Base-by-base conservation (phyloP, 306 rosid species). In the Canavalia gladiata region DNA sequence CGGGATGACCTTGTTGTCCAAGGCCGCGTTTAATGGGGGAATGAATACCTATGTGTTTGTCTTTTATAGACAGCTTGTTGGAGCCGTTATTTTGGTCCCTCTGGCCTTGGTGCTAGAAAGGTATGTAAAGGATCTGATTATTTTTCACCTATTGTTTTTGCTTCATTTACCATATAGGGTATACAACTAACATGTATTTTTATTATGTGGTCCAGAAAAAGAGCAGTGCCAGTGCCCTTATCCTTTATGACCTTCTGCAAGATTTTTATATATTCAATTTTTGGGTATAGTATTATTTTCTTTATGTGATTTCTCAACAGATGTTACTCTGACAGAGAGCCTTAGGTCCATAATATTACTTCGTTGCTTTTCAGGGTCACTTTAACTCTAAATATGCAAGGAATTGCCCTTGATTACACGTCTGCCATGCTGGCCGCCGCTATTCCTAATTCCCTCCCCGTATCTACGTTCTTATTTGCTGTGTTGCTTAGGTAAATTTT, bases 361-460 rank as follows among this genome's bases (percentile, higher is more conserved):
- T 18, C 39, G 47, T 80, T 71, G 54, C 31, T 37, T 83, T 78
- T 65, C 91, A 90, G 90, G 80, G 18, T 88, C 13, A 76, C 87
- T 77, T 8, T 90, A 71, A 4, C 70, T 56, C 49, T 90, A 35
- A 88, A 82, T 86, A 42, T 87, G 52, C 79, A 79, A 64, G 78
- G 77, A 39, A 12, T 84, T 59, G 94, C 85, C 4, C 85, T 90
- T 75, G 50, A 49, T 52, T 86, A 88, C 47, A 90, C 91, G 1
- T 82, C 90, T 59, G 94, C 91, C 47, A 85, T 82, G 29, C 31
- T 90, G 78, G 83, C 82, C 64, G 86, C 87, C 3, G 94, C 94
- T 65, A 56, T 85, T 59, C 37, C 60, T 45, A 88, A 87, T 74
- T 70, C 86, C 76, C 87, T 86, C 8, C 91, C 94, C 0, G 87